These are phyloP conservation scores for Narthecium ossifragum DNA, from an alignment of 106 monocot species.

Conservation along the genomic window DNA sequence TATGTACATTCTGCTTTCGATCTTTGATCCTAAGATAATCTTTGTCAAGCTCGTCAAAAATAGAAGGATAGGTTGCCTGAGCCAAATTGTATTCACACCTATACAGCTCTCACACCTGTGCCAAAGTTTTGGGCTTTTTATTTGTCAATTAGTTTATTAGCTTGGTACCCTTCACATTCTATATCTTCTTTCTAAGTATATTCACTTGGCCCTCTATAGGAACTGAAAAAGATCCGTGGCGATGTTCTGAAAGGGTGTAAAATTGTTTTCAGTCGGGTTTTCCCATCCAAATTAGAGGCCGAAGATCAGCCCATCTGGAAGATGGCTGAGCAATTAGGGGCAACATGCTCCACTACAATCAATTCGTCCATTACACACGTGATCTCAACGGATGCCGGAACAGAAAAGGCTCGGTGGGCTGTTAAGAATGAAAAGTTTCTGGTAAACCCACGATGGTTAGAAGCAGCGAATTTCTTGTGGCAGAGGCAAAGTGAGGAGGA, in stretches of 20 bases:
- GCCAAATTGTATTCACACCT: not conserved
- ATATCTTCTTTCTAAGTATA: not conserved
- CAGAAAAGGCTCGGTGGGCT: conserved; percentile 73
- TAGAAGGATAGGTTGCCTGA: too few relatives aligned
- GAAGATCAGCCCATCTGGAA: conserved; percentile 74
- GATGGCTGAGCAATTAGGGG: conserved; percentile 70
- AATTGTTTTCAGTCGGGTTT: conserved; percentile 67
- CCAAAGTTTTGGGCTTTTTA: not conserved
- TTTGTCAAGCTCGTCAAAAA: too few relatives aligned
- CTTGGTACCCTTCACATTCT: not conserved
- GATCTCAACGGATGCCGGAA: conserved; percentile 39
- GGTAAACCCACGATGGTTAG: conserved; percentile 80
- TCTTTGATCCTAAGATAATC: too few relatives aligned
- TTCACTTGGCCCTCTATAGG: conserved; percentile 14
- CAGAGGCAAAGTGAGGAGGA: conserved; percentile 47
- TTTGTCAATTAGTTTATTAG: not conserved
- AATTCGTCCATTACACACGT: conserved; percentile 70
- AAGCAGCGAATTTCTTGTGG: conserved; percentile 75
- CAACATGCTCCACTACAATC: conserved; percentile 47
- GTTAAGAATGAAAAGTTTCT: conserved; percentile 61
- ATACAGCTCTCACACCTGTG: not conserved
- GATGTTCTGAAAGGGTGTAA: conserved; percentile 68
- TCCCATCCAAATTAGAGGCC: conserved; percentile 25
- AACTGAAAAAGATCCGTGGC: conserved; percentile 33
- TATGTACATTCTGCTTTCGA: too few relatives aligned